phyloP scores from a whole-genome alignment of 2,329 filamentous ascomycete genomes.

The Pseudogymnoascus verrucosus region DNA sequence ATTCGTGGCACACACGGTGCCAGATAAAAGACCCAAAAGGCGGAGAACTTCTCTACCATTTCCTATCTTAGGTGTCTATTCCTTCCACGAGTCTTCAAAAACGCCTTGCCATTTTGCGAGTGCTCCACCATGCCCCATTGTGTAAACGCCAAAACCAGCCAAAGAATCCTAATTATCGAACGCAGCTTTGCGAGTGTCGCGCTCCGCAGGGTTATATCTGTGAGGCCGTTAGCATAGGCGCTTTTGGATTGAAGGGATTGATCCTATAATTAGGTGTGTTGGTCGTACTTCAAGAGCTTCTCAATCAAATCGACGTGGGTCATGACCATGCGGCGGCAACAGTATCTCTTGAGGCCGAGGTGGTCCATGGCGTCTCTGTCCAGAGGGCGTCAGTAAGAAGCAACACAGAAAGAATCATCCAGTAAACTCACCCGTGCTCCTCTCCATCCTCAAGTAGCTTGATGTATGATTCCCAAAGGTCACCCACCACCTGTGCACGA shows the following conservation, averaged over 20 bases:
- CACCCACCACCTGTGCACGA: conserved; percentile 65
- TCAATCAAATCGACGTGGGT: conserved; percentile 98
- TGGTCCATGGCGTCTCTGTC: conserved; percentile 89
- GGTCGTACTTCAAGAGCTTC: conserved; percentile 79
- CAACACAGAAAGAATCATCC: neutral
- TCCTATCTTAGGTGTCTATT: conserved; percentile 9
- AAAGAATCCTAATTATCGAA: conserved; percentile 19
- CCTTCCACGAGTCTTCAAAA: conserved; percentile 11
- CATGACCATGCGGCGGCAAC: conserved; percentile 99
- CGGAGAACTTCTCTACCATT: conserved; percentile 8
- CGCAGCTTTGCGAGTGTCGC: conserved; percentile 35
- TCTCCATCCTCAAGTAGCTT: conserved; percentile 74
- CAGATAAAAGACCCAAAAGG: conserved; percentile 6
- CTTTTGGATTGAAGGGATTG: neutral
- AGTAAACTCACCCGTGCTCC: conserved; percentile 58
- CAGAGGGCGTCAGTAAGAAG: neutral
- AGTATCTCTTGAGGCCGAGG: conserved; percentile 89
- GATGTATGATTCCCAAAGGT: conserved; percentile 95
- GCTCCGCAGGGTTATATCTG: conserved; percentile 42
- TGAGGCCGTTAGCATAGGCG: conserved; percentile 4
- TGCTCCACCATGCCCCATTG: conserved; percentile 6
- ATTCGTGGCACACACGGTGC: neutral
- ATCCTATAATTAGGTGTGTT: conserved; percentile 2
- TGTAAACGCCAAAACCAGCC: conserved; percentile 9
- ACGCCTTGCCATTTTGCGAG: conserved; percentile 18